phyloP scores from a whole-genome alignment of 108 stramenopile genomes.

The Nannochloropsis salina region DNA sequence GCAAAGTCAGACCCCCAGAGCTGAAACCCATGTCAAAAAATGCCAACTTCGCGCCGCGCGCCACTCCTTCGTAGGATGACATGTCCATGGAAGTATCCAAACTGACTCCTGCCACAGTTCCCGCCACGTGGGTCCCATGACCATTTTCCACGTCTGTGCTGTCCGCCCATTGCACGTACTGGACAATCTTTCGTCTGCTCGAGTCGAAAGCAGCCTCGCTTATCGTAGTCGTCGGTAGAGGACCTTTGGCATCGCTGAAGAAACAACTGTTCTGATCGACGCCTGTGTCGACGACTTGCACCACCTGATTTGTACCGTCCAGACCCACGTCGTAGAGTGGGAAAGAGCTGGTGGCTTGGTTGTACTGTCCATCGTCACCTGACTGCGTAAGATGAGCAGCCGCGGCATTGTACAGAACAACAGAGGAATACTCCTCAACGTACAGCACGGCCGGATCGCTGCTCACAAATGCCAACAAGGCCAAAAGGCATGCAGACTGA shows the following conservation, averaged over 20 bases:
- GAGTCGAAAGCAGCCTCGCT: conserved; percentile 24
- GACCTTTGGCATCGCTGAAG: conserved; percentile 44
- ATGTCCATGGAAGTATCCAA: conserved; percentile 29
- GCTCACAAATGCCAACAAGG: neutral
- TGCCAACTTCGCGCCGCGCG: conserved; percentile 49
- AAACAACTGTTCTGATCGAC: conserved; percentile 54
- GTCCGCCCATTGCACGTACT: conserved; percentile 49
- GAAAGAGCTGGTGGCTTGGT: neutral
- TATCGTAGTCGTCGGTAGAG: conserved; percentile 25
- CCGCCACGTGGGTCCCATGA: conserved; percentile 55
- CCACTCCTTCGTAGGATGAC: conserved; percentile 43
- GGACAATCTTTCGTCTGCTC: conserved; percentile 46
- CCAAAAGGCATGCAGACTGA: neutral
- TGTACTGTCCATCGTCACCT: neutral
- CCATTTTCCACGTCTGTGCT: conserved; percentile 36
- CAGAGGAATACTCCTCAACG: neutral
- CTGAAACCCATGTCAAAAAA: conserved; percentile 50
- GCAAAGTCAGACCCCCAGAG: conserved; percentile 27
- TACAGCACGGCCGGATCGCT: neutral
- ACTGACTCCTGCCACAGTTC: conserved; percentile 41
- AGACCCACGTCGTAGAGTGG: neutral
- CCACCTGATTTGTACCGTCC: conserved; percentile 26
- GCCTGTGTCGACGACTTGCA: conserved; percentile 52
- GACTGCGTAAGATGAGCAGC: neutral
- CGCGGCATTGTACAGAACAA: conserved; percentile 2